Percentiles rank a stretch among this genome's conserved stretches.
Conservation (phyloP, 345 rosid genomes). For the Raphanus raphanistrum region DNA sequence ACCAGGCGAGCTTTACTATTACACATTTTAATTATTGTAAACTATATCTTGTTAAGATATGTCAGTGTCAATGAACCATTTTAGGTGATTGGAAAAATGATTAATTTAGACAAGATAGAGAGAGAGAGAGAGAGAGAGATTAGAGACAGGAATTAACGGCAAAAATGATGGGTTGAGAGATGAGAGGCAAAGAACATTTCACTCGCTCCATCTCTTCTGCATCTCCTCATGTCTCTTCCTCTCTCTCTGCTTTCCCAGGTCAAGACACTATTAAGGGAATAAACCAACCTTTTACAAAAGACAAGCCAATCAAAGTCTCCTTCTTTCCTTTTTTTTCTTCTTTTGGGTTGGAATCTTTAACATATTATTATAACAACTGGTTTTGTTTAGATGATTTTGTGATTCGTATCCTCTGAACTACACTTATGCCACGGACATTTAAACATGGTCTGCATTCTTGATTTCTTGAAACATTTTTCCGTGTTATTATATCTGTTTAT, state of each 20-base stretch:
- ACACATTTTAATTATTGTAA: background rate
- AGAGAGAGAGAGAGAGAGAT: constrained; percentile 3
- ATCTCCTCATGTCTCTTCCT: constrained; percentile 34
- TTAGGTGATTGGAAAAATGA: background rate
- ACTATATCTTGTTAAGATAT: background rate
- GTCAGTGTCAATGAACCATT: constrained; percentile 30
- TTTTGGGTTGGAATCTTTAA: constrained; percentile 6
- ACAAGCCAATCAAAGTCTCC: constrained; percentile 20
- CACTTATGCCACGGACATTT: constrained; percentile 7
- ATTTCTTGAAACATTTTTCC: background rate
- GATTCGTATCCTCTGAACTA: constrained; percentile 13
- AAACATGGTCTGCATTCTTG: constrained; percentile 30
- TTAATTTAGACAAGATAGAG: constrained; percentile 27
- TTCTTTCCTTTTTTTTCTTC: background rate
- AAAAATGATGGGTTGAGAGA: constrained; percentile 16
- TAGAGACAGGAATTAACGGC: constrained; percentile 25
- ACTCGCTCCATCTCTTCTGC: constrained; percentile 34
- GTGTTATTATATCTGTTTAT: background rate
- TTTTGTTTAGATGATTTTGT: background rate
- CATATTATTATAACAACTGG: background rate
- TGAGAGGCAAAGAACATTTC: constrained; percentile 41
- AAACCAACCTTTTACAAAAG: constrained; percentile 22
- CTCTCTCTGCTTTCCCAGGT: constrained; percentile 33
- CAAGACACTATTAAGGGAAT: constrained; percentile 32
- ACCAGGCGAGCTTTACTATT: constrained; percentile 20